Evolutionary conservation across 257 asterid species (phyloP).

Genomic region (Fraxinus anomala): DNA sequence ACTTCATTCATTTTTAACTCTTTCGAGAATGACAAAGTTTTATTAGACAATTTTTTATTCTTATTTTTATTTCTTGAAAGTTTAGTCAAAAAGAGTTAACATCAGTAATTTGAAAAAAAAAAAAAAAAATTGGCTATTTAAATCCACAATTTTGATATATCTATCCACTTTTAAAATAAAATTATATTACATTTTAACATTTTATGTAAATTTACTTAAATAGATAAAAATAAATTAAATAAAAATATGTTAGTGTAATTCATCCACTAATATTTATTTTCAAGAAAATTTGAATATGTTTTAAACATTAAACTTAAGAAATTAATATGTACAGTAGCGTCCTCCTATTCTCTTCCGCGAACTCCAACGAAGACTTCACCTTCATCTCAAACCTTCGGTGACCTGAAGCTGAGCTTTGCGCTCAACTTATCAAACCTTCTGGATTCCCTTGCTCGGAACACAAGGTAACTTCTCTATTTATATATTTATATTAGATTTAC

Average conservation of each 20-base stretch:
- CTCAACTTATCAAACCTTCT: slow-evolving; percentile 56
- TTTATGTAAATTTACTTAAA: too few species aligned
- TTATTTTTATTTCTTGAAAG: too few species aligned
- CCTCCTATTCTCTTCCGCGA: slow-evolving; percentile 25
- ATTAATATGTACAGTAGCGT: slow-evolving; percentile 13
- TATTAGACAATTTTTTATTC: background rate
- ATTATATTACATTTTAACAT: too few species aligned
- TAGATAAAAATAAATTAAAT: too few species aligned
- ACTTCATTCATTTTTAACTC: background rate
- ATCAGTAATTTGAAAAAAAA: background rate
- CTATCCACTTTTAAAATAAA: too few species aligned
- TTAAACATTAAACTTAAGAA: too few species aligned
- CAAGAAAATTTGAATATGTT: too few species aligned
- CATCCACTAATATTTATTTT: too few species aligned
- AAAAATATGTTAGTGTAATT: too few species aligned
- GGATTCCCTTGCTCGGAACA: slow-evolving; percentile 90
- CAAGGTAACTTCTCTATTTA: slow-evolving; percentile 45
- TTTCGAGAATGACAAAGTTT: background rate
- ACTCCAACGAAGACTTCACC: slow-evolving; percentile 33
- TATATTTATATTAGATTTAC: background rate
- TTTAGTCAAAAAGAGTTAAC: background rate
- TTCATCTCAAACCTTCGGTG: slow-evolving; percentile 40
- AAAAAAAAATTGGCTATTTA: too few species aligned
- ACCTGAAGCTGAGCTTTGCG: slow-evolving; percentile 60
- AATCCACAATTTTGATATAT: too few species aligned